Evolutionary conservation across 164 flowering plant genomes (phyloP).

Genomic region (Magnolia sinica): DNA sequence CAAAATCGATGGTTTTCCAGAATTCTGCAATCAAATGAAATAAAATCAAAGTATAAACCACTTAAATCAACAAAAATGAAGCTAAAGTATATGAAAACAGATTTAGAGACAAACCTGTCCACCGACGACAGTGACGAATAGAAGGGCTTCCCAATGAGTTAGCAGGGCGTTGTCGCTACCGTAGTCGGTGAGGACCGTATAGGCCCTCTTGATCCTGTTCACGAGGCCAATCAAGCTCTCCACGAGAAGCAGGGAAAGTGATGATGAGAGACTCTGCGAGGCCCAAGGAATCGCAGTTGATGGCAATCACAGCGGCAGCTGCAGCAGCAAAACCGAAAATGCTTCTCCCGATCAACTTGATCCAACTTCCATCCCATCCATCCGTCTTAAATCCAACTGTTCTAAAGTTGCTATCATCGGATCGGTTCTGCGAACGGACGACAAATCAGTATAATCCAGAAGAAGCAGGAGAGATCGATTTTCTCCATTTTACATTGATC

Average conservation of each 20-base stretch:
- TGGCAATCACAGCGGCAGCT: conserved; percentile 32
- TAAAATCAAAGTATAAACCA: background rate
- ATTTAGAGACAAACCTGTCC: background rate
- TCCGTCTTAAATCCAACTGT: no score
- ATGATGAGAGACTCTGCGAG: conserved; percentile 40
- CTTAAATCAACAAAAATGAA: background rate
- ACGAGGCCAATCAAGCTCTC: conserved; percentile 29
- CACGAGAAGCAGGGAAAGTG: conserved; percentile 22
- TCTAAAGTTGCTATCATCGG: no score
- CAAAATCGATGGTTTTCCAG: no score
- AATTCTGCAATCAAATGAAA: no score
- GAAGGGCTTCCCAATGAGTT: no score
- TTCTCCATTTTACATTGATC: background rate
- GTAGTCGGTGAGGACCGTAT: no score
- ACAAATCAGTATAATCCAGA: background rate
- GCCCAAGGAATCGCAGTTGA: conserved; percentile 37
- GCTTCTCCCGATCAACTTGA: conserved; percentile 3
- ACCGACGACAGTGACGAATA: no score
- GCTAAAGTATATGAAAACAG: background rate
- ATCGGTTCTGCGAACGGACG: no score
- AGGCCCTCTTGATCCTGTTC: no score
- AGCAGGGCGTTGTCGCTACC: no score
- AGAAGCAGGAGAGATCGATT: background rate
- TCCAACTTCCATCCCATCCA: no score
- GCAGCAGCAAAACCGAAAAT: background rate